Base-by-base conservation (phyloP, 1,284 basidiomycete species). In the Cystobasidium sp. region DNA sequence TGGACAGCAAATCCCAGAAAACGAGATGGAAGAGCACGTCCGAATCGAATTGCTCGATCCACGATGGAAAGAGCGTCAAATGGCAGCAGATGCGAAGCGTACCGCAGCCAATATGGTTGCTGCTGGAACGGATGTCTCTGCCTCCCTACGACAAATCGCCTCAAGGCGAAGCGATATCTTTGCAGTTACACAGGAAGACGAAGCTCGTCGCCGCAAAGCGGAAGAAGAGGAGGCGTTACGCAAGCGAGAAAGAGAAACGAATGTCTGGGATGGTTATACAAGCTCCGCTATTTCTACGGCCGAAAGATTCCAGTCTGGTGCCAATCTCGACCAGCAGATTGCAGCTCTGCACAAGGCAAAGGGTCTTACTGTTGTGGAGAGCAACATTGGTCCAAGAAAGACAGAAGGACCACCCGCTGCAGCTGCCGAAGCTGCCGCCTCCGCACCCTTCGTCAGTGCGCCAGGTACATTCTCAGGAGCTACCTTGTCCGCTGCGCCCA, bases 21-120 rank as follows among this genome's bases (percentile, higher is more conserved):
- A 94, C 84, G 95, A 99, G 82, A 87, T 99, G 76, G 89, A 94
- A 78, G 95, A 99, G 82, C 97, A 99, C 83, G 96, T 98, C 87
- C 92, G 97, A 80, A 97, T 99, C 82, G 97, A 99, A 83, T 85
- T 98, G 64, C 88, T 99, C 79, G 95, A 99, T 84, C 97, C 97
- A 52, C 89, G 91, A 81, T 98, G 94, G 94, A 97, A 97, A 82
- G 93, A 94, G 75, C 93, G 96, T 81, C 91, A 94, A 79, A 90
- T 93, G 79, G 86, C 84, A 20, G 85, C 94, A 79, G 94, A 97
- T 81, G 87, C 89, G 62, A 91, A 94, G 81, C 92, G 93, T 80
- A 91, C 91, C 7, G 94, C 97, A 81, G 89, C 93, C 8, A 92
- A 91, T 53, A 91, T 96, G 81, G 85, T 80, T 20, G 77, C 65